A percentile compares a stretch with the other conserved stretches of the same genome.
Conservation (phyloP, 169 alveolate genomes). For the Babesia divergens region DNA sequence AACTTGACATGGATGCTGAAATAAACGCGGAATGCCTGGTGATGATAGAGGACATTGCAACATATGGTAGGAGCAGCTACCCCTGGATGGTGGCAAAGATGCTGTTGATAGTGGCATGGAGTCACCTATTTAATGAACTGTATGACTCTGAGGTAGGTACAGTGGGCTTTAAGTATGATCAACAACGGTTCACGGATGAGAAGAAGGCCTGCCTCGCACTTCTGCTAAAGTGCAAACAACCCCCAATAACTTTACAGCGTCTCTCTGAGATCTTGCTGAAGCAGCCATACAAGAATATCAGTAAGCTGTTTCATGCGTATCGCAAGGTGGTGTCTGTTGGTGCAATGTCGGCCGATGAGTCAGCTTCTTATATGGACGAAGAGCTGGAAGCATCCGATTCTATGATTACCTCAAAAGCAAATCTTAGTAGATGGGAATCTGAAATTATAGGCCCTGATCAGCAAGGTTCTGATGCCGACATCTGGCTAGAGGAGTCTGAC, state of each 20-base stretch:
- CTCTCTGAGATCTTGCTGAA: slow-evolving; percentile 47
- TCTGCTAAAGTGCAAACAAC: slow-evolving; percentile 11
- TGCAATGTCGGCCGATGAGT: background rate
- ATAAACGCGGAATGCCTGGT: slow-evolving; percentile 35
- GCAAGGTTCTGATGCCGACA: too few relatives aligned
- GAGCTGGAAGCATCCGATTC: too few relatives aligned
- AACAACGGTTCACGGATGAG: background rate
- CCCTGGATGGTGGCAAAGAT: slow-evolving; percentile 57
- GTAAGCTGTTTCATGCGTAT: slow-evolving; percentile 55
- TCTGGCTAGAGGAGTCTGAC: too few relatives aligned
- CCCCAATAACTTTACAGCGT: slow-evolving; percentile 57
- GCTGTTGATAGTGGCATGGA: slow-evolving; percentile 46
- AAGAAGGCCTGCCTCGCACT: background rate
- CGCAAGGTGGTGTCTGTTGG: slow-evolving; percentile 35
- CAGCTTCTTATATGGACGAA: too few relatives aligned
- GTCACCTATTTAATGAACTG: slow-evolving; percentile 44
- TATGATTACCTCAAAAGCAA: too few relatives aligned
- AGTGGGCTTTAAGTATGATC: background rate
- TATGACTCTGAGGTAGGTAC: slow-evolving; percentile 5
- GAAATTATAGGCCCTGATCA: too few relatives aligned
- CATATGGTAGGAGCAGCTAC: slow-evolving; percentile 22
- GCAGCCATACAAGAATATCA: slow-evolving; percentile 42
- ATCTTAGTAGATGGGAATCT: too few relatives aligned
- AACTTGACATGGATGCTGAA: background rate
- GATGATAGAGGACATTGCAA: slow-evolving; percentile 34